These are phyloP conservation scores for Polytrichum formosum DNA, from an alignment of 225 moss, liverwort and hornwort species.

Conservation along the genomic window DNA sequence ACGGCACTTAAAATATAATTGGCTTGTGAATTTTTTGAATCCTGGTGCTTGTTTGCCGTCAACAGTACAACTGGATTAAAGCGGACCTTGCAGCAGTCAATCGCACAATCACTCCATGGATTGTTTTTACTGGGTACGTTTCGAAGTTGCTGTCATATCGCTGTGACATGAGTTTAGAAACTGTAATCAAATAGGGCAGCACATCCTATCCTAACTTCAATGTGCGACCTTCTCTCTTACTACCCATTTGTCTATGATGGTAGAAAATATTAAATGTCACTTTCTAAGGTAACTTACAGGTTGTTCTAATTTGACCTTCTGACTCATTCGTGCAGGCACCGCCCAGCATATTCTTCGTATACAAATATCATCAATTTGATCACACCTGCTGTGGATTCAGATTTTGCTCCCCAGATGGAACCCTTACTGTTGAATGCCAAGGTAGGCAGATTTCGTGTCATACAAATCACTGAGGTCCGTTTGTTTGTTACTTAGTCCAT, in stretches of 20 bases:
- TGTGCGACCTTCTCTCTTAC: too few species aligned
- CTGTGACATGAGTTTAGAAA: too few species aligned
- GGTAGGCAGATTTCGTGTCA: constrained; percentile 14
- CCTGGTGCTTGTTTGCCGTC: background rate
- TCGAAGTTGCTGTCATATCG: background rate
- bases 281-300: too few species aligned
- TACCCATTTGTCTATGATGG: too few species aligned
- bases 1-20: background rate
- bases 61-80: constrained; percentile 55
- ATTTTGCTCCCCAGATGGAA: constrained; percentile 43
- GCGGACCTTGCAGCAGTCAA: constrained; percentile 50
- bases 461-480: background rate
- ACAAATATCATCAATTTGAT: constrained; percentile 8
- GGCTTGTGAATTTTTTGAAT: background rate
- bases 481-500: too few species aligned
- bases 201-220: too few species aligned
- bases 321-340: constrained; percentile 51
- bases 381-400: constrained; percentile 57
- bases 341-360: constrained; percentile 82
- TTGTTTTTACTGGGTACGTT: constrained; percentile 53
- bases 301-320: background rate
- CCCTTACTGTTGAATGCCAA: constrained; percentile 40
- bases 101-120: constrained; percentile 52
- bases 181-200: too few species aligned
- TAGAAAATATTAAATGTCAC: too few species aligned